Percentiles rank a stretch among this genome's conserved stretches.
Conservation (phyloP, 2,329 filamentous ascomycete genomes). For the Cercospora zeae-maydis region DNA sequence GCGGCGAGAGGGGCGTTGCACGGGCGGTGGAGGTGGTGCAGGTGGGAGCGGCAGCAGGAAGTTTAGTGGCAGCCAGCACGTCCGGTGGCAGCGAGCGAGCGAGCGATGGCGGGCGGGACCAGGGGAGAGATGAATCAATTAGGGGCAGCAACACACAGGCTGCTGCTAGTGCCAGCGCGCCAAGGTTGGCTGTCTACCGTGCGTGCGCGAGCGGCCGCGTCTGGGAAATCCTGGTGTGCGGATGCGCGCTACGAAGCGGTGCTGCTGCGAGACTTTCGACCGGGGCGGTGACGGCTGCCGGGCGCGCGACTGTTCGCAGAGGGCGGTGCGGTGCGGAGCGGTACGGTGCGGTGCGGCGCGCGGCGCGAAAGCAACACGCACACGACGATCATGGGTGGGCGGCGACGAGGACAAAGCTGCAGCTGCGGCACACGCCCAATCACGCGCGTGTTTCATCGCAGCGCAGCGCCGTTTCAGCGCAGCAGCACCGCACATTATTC, state of each 20-base stretch:
- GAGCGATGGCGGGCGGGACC: background rate
- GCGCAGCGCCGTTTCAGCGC: background rate
- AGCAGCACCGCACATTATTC: background rate
- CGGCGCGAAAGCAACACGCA: background rate
- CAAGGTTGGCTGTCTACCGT: background rate
- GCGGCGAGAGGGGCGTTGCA: background rate
- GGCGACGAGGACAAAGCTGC: background rate
- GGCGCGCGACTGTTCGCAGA: background rate
- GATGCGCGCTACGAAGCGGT: background rate
- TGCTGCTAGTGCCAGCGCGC: background rate
- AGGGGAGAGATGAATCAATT: constrained; percentile 1
- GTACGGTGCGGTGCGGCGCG: too few relatives aligned
- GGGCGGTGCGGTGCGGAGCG: background rate
- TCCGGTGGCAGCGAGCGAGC: background rate
- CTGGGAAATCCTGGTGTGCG: background rate
- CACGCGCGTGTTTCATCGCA: background rate
- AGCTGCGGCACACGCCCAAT: background rate
- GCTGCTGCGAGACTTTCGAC: background rate
- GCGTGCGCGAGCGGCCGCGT: background rate
- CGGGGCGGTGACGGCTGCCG: background rate
- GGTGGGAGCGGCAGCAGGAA: background rate
- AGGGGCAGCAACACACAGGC: background rate
- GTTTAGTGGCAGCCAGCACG: background rate
- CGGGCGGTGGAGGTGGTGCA: constrained; percentile 1
- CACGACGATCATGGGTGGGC: background rate